These are phyloP conservation scores for Syzygium grande DNA, from an alignment of 345 rosid genomes.

Conservation along the genomic window DNA sequence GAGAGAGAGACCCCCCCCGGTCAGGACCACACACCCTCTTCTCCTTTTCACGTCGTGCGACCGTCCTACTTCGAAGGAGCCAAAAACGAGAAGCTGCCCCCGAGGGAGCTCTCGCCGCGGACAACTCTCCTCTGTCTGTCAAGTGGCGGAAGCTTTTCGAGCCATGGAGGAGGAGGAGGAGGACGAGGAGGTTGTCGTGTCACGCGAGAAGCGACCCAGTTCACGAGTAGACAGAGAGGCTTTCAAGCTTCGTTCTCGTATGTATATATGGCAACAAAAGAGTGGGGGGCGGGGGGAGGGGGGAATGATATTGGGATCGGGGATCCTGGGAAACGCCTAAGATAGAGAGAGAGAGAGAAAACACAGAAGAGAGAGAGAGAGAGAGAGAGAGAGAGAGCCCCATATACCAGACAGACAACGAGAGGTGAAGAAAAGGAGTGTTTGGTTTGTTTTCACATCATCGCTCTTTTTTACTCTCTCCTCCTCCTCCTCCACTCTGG, in stretches of 20 bases:
- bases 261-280: background rate
- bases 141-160: background rate
- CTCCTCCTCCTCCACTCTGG: background rate
- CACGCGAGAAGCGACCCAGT: background rate
- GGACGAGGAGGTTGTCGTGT: background rate
- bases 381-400: conserved; percentile 14
- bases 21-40: background rate
- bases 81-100: background rate
- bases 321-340: background rate
- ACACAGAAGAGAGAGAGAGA: background rate
- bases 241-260: background rate
- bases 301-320: background rate
- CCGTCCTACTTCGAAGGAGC: background rate
- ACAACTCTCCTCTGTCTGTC: background rate
- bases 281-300: background rate
- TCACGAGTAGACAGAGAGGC: background rate
- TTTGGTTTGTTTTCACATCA: conserved; percentile 18
- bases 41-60: background rate
- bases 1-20: background rate
- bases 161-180: background rate
- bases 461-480: conserved; percentile 3
- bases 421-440: background rate
- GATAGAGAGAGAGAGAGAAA: background rate
- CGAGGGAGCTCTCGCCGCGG: background rate
- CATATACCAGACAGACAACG: conserved; percentile 38